Conservation (phyloP, 805 yeast species). For the Wickerhamiella vanderwaltii region DNA sequence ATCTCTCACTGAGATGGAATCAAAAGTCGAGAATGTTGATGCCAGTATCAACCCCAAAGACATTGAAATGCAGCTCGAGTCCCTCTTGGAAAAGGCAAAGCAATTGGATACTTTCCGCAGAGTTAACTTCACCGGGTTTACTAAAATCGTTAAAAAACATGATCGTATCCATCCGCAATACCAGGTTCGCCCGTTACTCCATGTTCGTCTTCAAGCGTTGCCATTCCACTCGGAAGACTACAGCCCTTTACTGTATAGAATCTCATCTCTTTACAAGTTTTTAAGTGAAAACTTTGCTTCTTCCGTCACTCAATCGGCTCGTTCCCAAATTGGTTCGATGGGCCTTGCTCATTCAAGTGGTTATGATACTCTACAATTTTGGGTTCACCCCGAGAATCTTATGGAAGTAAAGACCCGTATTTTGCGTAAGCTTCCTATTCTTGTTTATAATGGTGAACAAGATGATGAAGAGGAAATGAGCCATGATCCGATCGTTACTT, state of each 20-base stretch:
- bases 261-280: constrained; percentile 65
- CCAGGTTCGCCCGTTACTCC: constrained; percentile 80
- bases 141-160: constrained; percentile 90
- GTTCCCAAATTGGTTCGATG: constrained; percentile 27
- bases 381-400: constrained; percentile 94
- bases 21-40: constrained; percentile 35
- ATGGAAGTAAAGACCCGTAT: constrained; percentile 97
- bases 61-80: constrained; percentile 63
- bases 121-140: constrained; percentile 86
- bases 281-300: constrained; percentile 57
- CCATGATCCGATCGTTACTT: constrained; percentile 71
- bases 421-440: constrained; percentile 82
- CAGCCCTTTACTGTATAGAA: constrained; percentile 73
- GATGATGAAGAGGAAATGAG: constrained; percentile 36
- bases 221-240: constrained; percentile 94
- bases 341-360: constrained; percentile 28
- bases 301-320: constrained; percentile 21
- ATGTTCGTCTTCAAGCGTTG: constrained; percentile 72
- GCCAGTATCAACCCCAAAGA: constrained; percentile 37
- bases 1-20: constrained; percentile 52
- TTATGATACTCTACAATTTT: constrained; percentile 60
- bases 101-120: constrained; percentile 85
- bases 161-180: constrained; percentile 79
- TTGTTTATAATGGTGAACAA: constrained; percentile 52
- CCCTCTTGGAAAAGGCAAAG: constrained; percentile 58